Percentiles rank a stretch among this genome's conserved stretches.
phyloP scores from a whole-genome alignment of 1,284 basidiomycete genomes.

The Marasmius fiardii region DNA sequence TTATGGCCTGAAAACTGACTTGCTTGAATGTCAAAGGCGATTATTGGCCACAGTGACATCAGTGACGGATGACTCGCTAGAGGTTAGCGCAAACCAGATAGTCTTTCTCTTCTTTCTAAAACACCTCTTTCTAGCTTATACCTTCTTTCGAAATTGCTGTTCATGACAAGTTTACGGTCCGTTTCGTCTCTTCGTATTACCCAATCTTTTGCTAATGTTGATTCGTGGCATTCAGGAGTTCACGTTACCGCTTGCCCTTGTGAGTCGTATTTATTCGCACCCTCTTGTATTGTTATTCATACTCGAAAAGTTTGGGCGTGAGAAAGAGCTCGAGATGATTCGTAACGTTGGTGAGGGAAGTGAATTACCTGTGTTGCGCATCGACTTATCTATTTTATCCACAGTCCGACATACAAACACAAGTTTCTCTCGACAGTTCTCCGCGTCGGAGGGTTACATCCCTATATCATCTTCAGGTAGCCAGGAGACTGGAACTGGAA shows the following conservation, averaged over 20 bases:
- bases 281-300: constrained; percentile 5
- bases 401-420: constrained; percentile 56
- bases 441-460: constrained; percentile 37
- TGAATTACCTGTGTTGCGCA: not conserved
- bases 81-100: constrained; percentile 32
- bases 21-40: constrained; percentile 62
- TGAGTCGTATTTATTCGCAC: constrained; percentile 24
- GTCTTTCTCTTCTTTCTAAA: constrained; percentile 7
- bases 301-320: constrained; percentile 54
- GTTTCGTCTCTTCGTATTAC: constrained; percentile 14
- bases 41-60: constrained; percentile 56
- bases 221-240: constrained; percentile 44
- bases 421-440: constrained; percentile 55
- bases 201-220: not conserved
- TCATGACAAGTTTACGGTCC: constrained; percentile 60
- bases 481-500: constrained; percentile 31
- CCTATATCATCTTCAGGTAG: constrained; percentile 34
- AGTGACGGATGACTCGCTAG: constrained; percentile 51
- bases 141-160: constrained; percentile 60
- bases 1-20: constrained; percentile 60
- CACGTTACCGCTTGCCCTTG: constrained; percentile 61
- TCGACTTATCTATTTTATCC: not conserved
- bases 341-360: constrained; percentile 52
- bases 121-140: constrained; percentile 45
- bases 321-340: constrained; percentile 64